These are phyloP conservation scores for Malus fusca DNA, from an alignment of 306 rosid species.

Conservation along the genomic window DNA sequence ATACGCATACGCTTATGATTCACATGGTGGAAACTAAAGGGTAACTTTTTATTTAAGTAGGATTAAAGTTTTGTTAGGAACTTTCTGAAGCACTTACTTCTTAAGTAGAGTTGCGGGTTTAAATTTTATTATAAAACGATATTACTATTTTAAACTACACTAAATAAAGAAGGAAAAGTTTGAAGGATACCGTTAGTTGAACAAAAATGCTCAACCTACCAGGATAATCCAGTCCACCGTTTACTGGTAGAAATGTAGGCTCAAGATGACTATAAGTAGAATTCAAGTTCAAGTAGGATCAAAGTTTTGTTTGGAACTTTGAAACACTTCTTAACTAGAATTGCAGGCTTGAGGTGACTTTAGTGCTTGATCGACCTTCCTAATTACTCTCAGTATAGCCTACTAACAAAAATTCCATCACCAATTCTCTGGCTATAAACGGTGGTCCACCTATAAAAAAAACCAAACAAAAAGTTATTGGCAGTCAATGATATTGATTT, in stretches of 20 bases:
- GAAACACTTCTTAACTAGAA: neutral
- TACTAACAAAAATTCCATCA: neutral
- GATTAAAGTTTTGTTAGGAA: neutral
- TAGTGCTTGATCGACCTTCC: neutral
- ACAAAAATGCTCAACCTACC: too few relatives aligned
- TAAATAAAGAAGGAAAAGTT: too few relatives aligned
- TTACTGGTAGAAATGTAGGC: too few relatives aligned
- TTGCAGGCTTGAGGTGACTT: neutral
- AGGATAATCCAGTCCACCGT: too few relatives aligned
- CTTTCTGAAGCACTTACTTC: neutral
- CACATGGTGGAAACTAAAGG: neutral
- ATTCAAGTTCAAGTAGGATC: too few relatives aligned
- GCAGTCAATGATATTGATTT: slow-evolving; percentile 4
- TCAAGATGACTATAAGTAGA: too few relatives aligned
- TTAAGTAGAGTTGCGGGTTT: neutral
- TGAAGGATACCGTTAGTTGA: too few relatives aligned
- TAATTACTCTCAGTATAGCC: neutral
- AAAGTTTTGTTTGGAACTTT: too few relatives aligned
- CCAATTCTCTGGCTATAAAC: neutral
- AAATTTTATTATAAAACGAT: too few relatives aligned
- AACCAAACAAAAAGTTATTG: slow-evolving; percentile 7
- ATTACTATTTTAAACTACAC: too few relatives aligned
- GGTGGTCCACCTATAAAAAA: slow-evolving; percentile 34
- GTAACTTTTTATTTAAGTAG: neutral
- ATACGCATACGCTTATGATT: slow-evolving; percentile 10